These are phyloP conservation scores for Penicillium canariense DNA, from an alignment of 495 filamentous ascomycete species.

Conservation along the genomic window DNA sequence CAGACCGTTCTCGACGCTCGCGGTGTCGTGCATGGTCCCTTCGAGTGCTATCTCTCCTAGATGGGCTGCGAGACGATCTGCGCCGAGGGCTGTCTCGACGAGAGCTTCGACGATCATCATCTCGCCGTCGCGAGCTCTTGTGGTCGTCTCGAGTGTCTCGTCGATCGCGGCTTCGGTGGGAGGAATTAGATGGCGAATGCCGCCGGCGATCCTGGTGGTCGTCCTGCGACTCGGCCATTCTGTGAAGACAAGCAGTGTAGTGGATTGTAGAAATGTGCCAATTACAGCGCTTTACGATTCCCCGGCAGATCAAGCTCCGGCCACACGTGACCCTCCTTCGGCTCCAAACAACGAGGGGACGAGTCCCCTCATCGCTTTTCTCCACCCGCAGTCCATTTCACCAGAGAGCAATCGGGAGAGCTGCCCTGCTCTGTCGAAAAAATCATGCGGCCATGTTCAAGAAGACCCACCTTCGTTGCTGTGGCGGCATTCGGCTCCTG, in stretches of 20 bases:
- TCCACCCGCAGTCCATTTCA: neutral
- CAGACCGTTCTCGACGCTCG: slow-evolving; percentile 27
- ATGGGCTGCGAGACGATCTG: slow-evolving; percentile 33
- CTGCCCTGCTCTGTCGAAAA: slow-evolving; percentile 21
- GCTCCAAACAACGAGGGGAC: slow-evolving; percentile 6
- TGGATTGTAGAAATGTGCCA: neutral
- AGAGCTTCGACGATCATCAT: slow-evolving; percentile 31
- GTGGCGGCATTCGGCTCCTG: slow-evolving; percentile 30
- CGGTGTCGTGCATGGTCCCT: slow-evolving; percentile 26
- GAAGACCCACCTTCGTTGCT: slow-evolving; percentile 26
- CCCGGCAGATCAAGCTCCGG: slow-evolving; percentile 10
- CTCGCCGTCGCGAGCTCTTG: slow-evolving; percentile 31
- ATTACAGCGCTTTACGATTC: slow-evolving; percentile 3
- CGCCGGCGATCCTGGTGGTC: slow-evolving; percentile 20
- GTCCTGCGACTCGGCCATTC: slow-evolving; percentile 28
- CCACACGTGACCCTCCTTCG: slow-evolving; percentile 24
- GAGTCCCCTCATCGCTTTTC: neutral
- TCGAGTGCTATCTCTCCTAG: slow-evolving; percentile 19
- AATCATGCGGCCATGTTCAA: slow-evolving; percentile 45
- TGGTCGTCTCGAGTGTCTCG: slow-evolving; percentile 25
- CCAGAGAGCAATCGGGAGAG: slow-evolving; percentile 15
- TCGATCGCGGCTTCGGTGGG: slow-evolving; percentile 25
- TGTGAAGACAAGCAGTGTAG: neutral
- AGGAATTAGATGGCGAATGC: slow-evolving; percentile 22
- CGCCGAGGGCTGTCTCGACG: slow-evolving; percentile 28